These are phyloP conservation scores for Trametes meyenii DNA, from an alignment of 768 basidiomycete species.

Conservation along the genomic window DNA sequence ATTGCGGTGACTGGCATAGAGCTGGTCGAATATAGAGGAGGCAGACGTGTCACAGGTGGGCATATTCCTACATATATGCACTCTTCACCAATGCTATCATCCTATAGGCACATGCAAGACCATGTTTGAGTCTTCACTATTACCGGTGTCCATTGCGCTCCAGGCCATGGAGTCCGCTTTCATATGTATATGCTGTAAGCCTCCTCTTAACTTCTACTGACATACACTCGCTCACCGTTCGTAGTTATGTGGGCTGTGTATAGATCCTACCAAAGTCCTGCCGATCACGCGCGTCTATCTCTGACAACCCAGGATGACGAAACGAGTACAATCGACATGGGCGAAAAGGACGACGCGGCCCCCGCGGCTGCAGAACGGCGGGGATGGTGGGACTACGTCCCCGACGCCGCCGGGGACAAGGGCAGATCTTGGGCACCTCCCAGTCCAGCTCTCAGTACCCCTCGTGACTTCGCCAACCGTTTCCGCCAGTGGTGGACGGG, in stretches of 20 bases:
- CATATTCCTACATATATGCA: background rate
- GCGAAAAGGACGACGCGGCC: constrained; percentile 9
- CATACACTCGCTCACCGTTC: constrained; percentile 10
- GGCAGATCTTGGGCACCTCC: background rate
- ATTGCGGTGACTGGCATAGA: constrained; percentile 47
- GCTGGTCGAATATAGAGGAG: constrained; percentile 39
- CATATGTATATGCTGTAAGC: constrained; percentile 62
- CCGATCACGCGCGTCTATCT: constrained; percentile 58
- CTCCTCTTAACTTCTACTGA: background rate
- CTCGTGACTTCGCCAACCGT: background rate
- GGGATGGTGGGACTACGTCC: constrained; percentile 62
- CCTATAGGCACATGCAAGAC: constrained; percentile 50
- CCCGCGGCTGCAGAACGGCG: constrained; percentile 31
- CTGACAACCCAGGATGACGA: constrained; percentile 49
- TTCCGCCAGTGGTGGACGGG: constrained; percentile 19
- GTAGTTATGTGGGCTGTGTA: constrained; percentile 59
- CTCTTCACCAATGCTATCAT: background rate
- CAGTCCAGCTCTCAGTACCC: background rate
- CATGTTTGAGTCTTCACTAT: constrained; percentile 36
- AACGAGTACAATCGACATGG: constrained; percentile 17
- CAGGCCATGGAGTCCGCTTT: constrained; percentile 59
- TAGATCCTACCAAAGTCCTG: constrained; percentile 52
- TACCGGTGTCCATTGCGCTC: constrained; percentile 45
- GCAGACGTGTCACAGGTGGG: constrained; percentile 53
- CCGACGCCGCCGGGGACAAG: constrained; percentile 25